Conservation (phyloP, 2,329 filamentous ascomycete genomes). For the Pyrenochaeta sp. region DNA sequence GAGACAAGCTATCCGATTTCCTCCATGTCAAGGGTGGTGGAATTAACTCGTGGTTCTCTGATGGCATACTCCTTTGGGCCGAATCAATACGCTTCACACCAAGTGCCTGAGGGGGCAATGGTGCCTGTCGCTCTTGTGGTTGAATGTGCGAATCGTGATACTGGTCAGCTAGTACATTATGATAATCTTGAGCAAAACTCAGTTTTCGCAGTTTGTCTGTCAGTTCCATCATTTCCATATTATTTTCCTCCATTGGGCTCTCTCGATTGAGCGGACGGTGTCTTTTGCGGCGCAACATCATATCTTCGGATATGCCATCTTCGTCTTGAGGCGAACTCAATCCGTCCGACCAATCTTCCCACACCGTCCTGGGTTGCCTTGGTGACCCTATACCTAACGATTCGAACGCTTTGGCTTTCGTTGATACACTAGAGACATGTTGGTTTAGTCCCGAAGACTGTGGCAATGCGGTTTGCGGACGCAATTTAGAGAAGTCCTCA, state of each 20-base stretch:
- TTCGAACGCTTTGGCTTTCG: slow-evolving; percentile 32
- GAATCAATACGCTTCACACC: slow-evolving; percentile 1
- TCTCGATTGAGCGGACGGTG: slow-evolving; percentile 19
- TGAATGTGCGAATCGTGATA: slow-evolving; percentile 26
- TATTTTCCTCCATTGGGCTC: slow-evolving; percentile 20
- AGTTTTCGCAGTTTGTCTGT: slow-evolving; percentile 30
- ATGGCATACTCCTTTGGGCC: neutral
- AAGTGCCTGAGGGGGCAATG: neutral
- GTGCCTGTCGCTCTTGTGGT: neutral
- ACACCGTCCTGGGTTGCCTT: slow-evolving; percentile 9
- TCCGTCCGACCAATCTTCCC: slow-evolving; percentile 2
- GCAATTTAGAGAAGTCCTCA: neutral
- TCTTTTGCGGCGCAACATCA: slow-evolving; percentile 18
- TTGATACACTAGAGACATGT: slow-evolving; percentile 22
- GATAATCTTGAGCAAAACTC: slow-evolving; percentile 44
- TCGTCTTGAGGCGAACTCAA: neutral
- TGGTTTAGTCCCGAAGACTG: slow-evolving; percentile 12
- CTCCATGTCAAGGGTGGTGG: slow-evolving; percentile 32
- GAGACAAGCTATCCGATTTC: slow-evolving; percentile 12
- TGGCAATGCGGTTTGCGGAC: neutral
- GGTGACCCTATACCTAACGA: slow-evolving; percentile 26
- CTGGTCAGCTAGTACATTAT: slow-evolving; percentile 33
- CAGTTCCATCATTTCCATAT: slow-evolving; percentile 25
- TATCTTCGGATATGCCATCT: neutral
- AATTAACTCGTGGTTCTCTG: neutral